Percentiles rank a stretch among this genome's conserved stretches.
These are phyloP conservation scores for Aspergillus hancockii DNA, from an alignment of 495 filamentous ascomycete genomes.

Conservation along the genomic window DNA sequence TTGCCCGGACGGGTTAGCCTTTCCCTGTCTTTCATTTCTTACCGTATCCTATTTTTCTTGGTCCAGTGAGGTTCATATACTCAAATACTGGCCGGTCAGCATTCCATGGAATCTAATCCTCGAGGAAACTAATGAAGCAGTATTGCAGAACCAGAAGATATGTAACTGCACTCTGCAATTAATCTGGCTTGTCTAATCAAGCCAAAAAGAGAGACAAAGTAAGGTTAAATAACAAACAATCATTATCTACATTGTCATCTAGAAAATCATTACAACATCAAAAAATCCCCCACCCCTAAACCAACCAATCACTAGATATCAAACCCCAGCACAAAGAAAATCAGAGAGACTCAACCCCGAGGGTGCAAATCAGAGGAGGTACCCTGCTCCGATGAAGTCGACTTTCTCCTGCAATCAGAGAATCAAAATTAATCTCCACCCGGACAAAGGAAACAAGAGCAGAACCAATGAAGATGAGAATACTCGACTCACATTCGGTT, in stretches of 20 bases:
- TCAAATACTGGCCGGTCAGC: neutral
- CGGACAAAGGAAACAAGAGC: neutral
- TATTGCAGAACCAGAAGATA: too few species aligned
- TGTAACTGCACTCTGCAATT: neutral
- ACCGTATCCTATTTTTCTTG: neutral
- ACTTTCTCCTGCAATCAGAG: neutral
- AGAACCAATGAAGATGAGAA: neutral
- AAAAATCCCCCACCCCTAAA: neutral
- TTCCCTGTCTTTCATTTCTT: conserved; percentile 14
- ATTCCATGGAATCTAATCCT: neutral
- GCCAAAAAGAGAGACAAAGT: neutral
- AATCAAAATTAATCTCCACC: neutral
- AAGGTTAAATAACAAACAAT: neutral
- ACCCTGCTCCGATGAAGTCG: neutral
- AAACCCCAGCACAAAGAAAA: neutral
- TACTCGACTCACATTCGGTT: neutral
- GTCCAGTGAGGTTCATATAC: too few species aligned
- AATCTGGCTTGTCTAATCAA: neutral
- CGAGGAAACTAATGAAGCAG: too few species aligned
- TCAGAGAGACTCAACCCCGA: too few species aligned
- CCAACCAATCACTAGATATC: neutral
- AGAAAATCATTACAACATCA: neutral
- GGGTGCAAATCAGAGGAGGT: too few species aligned
- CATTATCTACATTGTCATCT: neutral
- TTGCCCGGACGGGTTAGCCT: conserved; percentile 24